A percentile compares a stretch with the other conserved stretches of the same genome.
Conservation (phyloP, 768 basidiomycete species). For the Lepiota subincarnata region DNA sequence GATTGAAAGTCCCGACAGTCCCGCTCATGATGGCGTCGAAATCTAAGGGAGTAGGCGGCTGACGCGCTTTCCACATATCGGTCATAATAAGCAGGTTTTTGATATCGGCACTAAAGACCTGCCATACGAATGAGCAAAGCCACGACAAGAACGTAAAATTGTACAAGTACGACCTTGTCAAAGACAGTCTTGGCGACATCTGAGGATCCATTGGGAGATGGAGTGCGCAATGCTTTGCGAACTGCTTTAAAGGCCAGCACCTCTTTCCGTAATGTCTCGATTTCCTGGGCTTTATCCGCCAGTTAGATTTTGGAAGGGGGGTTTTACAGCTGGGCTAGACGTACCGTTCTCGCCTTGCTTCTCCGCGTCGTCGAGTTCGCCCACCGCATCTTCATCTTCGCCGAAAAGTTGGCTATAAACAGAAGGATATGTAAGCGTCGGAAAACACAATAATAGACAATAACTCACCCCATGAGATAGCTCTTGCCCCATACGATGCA, state of each 20-base stretch:
- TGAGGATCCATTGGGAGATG: constrained; percentile 17
- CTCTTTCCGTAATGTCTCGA: constrained; percentile 85
- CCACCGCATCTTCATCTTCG: constrained; percentile 78
- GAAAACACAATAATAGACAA: not conserved
- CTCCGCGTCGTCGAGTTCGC: constrained; percentile 89
- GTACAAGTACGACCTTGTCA: constrained; percentile 58
- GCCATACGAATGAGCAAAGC: constrained; percentile 1
- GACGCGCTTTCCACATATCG: constrained; percentile 94
- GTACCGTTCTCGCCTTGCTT: constrained; percentile 91
- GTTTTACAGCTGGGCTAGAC: constrained; percentile 13
- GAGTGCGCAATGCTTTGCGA: constrained; percentile 43
- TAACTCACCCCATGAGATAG: constrained; percentile 83
- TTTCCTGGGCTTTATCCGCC: constrained; percentile 68
- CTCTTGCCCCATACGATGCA: constrained; percentile 99
- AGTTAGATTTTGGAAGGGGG: not conserved
- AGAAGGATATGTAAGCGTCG: constrained; percentile 3
- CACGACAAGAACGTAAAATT: not conserved
- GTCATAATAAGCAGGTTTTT: constrained; percentile 85
- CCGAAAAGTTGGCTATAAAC: constrained; percentile 82
- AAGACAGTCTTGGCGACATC: constrained; percentile 72
- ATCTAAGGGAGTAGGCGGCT: constrained; percentile 81
- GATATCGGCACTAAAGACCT: constrained; percentile 91
- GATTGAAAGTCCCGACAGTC: constrained; percentile 60
- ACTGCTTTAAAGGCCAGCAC: constrained; percentile 85
- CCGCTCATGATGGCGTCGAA: constrained; percentile 71